Percentiles rank a stretch among this genome's conserved stretches.
phyloP scores from a whole-genome alignment of 768 basidiomycete genomes.

The Boletus rubropictus region DNA sequence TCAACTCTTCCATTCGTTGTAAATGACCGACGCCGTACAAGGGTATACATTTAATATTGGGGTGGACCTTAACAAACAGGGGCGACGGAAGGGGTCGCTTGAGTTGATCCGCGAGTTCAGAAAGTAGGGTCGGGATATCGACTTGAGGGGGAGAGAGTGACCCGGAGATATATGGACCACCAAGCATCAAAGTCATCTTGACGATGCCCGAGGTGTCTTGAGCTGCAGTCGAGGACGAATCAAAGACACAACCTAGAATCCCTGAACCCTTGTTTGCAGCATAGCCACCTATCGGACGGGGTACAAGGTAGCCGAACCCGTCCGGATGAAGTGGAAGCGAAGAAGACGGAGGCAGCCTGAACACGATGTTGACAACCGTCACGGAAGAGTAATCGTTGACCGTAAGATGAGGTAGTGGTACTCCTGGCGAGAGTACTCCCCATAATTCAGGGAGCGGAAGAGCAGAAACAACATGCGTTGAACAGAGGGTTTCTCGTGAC shows the following conservation, averaged over 20 bases:
- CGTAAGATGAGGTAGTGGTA: slow-evolving; percentile 55
- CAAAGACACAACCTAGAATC: slow-evolving; percentile 85
- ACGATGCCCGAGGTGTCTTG: slow-evolving; percentile 52
- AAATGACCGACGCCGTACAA: slow-evolving; percentile 69
- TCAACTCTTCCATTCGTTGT: slow-evolving; percentile 58
- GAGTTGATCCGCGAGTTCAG: slow-evolving; percentile 43
- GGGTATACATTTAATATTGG: slow-evolving; percentile 72
- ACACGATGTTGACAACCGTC: slow-evolving; percentile 85
- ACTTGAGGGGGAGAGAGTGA: slow-evolving; percentile 15
- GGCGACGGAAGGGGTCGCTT: slow-evolving; percentile 48
- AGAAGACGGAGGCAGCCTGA: slow-evolving; percentile 41
- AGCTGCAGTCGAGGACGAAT: slow-evolving; percentile 65
- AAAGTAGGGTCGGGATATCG: slow-evolving; percentile 21
- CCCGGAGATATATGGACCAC: slow-evolving; percentile 56
- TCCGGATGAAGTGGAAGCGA: slow-evolving; percentile 57
- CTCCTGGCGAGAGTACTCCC: slow-evolving; percentile 35
- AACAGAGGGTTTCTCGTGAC: slow-evolving; percentile 31
- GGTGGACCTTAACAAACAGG: slow-evolving; percentile 44
- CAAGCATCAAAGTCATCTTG: slow-evolving; percentile 88
- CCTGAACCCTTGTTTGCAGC: slow-evolving; percentile 34
- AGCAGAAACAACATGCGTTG: slow-evolving; percentile 73
- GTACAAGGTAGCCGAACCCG: slow-evolving; percentile 94
- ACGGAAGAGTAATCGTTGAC: slow-evolving; percentile 76
- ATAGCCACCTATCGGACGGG: slow-evolving; percentile 62
- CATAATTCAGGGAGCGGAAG: slow-evolving; percentile 58